Conservation (phyloP, 805 yeast genomes). For the Candida nonsorbophila region DNA sequence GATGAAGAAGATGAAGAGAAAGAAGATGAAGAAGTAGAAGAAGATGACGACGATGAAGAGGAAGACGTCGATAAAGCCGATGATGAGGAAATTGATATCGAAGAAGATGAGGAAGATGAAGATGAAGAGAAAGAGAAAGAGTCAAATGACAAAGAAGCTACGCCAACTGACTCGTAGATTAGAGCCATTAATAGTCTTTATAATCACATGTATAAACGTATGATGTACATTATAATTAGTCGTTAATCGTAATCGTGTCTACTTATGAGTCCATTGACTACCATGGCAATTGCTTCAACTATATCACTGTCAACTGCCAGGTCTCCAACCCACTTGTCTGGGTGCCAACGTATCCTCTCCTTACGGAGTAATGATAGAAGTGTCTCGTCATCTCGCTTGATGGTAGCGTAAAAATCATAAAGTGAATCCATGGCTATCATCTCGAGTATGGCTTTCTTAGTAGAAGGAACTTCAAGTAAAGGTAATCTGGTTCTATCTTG, state of each 20-base stretch:
- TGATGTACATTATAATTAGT: too few species aligned
- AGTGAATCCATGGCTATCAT: slow-evolving; percentile 17
- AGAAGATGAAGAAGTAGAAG: slow-evolving; percentile 47
- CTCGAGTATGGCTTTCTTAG: slow-evolving; percentile 8
- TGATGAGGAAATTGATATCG: slow-evolving; percentile 37
- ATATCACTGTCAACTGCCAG: too few species aligned
- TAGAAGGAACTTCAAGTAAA: slow-evolving; percentile 6
- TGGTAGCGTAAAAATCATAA: slow-evolving; percentile 19
- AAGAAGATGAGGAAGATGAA: slow-evolving; percentile 32
- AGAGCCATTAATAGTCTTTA: too few species aligned
- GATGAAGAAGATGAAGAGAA: slow-evolving; percentile 57
- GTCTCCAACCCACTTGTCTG: slow-evolving; percentile 50
- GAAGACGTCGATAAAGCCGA: slow-evolving; percentile 35
- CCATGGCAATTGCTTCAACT: too few species aligned
- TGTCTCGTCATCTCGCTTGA: slow-evolving; percentile 10
- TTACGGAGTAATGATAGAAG: slow-evolving; percentile 24
- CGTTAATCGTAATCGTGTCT: too few species aligned
- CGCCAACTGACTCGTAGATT: too few species aligned
- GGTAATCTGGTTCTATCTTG: slow-evolving; percentile 6
- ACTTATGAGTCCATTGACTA: too few species aligned
- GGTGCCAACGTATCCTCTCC: slow-evolving; percentile 68
- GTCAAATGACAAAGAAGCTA: slow-evolving; percentile 2
- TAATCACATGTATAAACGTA: too few species aligned
- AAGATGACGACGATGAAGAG: slow-evolving; percentile 43
- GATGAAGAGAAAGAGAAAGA: slow-evolving; percentile 39